phyloP scores from a whole-genome alignment of 208 protist species.

The Acanthamoeba lenticulata region DNA sequence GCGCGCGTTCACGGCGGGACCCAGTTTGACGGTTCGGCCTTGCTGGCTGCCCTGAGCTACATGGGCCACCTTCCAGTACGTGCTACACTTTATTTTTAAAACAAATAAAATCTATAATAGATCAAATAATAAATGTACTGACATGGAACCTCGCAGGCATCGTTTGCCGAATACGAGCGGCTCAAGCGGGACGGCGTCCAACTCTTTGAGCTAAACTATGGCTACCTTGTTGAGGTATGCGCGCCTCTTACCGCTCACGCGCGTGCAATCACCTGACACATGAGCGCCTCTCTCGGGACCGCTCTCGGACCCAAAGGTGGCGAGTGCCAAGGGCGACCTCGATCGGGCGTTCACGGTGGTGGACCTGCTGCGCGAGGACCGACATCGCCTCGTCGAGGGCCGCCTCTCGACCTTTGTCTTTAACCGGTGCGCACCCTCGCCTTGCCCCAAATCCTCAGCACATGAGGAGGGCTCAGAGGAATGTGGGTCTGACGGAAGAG shows the following conservation, averaged over 20 bases:
- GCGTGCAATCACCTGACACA: not conserved
- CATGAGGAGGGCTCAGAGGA: not conserved
- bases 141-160: not conserved
- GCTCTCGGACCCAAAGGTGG: not conserved
- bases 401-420: not conserved
- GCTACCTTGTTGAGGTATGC: not conserved
- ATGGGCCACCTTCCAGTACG: not conserved
- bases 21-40: not conserved
- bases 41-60: not conserved
- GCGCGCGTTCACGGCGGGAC: not conserved
- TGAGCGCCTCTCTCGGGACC: not conserved
- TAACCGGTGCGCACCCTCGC: not conserved
- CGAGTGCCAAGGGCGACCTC: not conserved
- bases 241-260: not conserved
- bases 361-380: not conserved
- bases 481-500: not conserved
- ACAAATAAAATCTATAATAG: not conserved
- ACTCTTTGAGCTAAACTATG: not conserved
- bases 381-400: not conserved
- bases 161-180: slow-evolving; percentile 7
- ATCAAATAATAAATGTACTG: not conserved
- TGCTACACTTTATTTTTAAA: not conserved
- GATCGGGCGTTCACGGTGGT: not conserved
- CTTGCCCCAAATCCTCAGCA: no score
- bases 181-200: not conserved